Evolutionary conservation across 139 green algal genomes (phyloP), one percentile per base, ranked within the genome.

Genomic region (Volvox africanus): DNA sequence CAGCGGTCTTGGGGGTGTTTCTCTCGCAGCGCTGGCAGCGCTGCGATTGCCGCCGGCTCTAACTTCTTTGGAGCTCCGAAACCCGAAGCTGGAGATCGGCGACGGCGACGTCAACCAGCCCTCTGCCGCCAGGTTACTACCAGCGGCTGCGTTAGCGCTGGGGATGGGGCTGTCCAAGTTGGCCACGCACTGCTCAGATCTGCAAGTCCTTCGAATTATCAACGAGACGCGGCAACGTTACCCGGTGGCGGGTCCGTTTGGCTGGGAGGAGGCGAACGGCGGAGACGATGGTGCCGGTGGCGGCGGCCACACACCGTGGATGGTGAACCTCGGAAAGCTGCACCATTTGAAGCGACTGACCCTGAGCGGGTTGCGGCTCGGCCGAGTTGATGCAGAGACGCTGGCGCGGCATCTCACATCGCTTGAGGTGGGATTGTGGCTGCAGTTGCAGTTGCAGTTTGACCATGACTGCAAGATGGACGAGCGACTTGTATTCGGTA

Each of bases 1-100:
- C 83, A 88, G 83, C 68, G 83, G 83, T 28, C 67, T 88, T 17
- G 83, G 83, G 14, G 83, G 83, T 18, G 24, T 88, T 26, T 88
- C 83, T 2, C 24, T 88, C 2, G 35, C 83, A 12, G 83, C 83
- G 30, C 67, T 88, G 67, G 83, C 83, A 28, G 83, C 83, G 2
- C 83, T 88, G 35, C 83, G 67, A 65, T 37, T 80, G 24, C 83
- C 67, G 36, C 67, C 83, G 14, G 36, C 62, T 33, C 83, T 68
- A 16, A 37, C 22, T 11, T 37, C 32, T 24, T 68, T 88, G 67
- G 67, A 80, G 67, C 67, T 88, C 16, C 35, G 36, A 28, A 88
- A 88, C 67, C 83, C 83, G 13, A 80, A 80, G 26, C 67, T 88
- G 35, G 83, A 88, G 83, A 37, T 88, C 18, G 67, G 32, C 13